Percentiles rank a stretch among this genome's conserved stretches.
Evolutionary conservation across 352 stramenopile genomes (phyloP).

Genomic region (Pythium folliculosum): DNA sequence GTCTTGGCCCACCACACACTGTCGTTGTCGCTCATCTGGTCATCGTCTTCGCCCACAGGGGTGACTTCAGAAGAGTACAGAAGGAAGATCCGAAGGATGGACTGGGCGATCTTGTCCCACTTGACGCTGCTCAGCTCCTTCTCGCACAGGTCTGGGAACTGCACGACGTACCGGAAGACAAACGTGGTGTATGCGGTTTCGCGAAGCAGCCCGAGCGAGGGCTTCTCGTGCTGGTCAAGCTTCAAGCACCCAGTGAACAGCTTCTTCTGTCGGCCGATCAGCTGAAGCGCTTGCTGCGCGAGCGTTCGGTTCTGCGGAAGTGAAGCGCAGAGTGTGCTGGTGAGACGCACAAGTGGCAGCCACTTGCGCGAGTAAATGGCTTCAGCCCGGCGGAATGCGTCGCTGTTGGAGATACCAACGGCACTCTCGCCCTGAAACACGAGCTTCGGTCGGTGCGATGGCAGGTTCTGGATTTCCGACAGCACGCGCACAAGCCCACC

Average conservation of each 20-base stretch:
- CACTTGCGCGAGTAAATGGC: conserved; percentile 76
- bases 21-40: conserved; percentile 35
- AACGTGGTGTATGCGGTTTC: conserved; percentile 81
- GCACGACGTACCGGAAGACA: conserved; percentile 75
- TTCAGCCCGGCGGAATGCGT: conserved; percentile 63
- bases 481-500: conserved; percentile 71
- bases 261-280: conserved; percentile 73
- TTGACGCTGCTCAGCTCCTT: conserved; percentile 59
- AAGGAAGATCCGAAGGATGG: conserved; percentile 67
- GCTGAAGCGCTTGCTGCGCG: conserved; percentile 53
- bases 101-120: conserved; percentile 78
- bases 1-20: conserved; percentile 64
- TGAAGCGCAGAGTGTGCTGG: conserved; percentile 59
- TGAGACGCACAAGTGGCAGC: conserved; percentile 65
- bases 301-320: conserved; percentile 73
- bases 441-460: conserved; percentile 67
- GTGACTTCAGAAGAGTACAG: conserved; percentile 62
- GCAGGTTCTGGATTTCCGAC: conserved; percentile 57
- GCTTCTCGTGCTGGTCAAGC: conserved; percentile 41
- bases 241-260: conserved; percentile 71
- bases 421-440: conserved; percentile 41
- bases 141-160: conserved; percentile 72
- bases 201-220: conserved; percentile 59
- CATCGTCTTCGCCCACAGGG: conserved; percentile 35
- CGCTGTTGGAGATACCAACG: conserved; percentile 19